These are phyloP conservation scores for Golubevia pallescens DNA, from an alignment of 1,284 basidiomycete species.

Conservation along the genomic window DNA sequence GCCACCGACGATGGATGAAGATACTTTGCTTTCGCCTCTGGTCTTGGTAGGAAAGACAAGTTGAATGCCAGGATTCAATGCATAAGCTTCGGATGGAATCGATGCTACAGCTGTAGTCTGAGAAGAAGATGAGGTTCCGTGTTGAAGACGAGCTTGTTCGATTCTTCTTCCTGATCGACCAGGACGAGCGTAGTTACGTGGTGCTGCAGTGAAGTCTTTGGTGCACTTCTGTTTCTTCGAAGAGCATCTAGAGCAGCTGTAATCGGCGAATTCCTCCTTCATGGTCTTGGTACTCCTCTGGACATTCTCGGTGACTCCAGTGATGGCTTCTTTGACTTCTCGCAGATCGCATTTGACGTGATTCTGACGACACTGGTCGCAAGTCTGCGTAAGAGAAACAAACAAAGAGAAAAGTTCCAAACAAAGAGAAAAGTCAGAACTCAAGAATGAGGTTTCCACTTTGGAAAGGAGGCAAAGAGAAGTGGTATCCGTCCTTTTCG, in stretches of 20 bases:
- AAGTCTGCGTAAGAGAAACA: conserved; percentile 32
- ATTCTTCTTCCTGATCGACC: conserved; percentile 57
- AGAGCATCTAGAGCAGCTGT: conserved; percentile 40
- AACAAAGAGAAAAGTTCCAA: conserved; percentile 4
- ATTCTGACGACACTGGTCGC: conserved; percentile 51
- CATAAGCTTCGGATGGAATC: no score
- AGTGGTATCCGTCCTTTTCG: no score
- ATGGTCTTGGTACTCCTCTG: conserved; percentile 14
- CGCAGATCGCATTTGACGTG: conserved; percentile 50
- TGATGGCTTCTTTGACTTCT: conserved; percentile 16
- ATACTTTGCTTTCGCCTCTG: neutral
- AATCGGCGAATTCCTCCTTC: conserved; percentile 17
- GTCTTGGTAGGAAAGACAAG: neutral
- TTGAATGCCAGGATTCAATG: conserved; percentile 10
- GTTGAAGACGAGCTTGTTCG: conserved; percentile 34
- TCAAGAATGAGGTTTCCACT: no score
- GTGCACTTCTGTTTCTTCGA: conserved; percentile 43
- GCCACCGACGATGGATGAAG: conserved; percentile 37
- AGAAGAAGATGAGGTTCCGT: neutral
- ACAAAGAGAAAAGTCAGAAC: no score
- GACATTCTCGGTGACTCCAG: conserved; percentile 14
- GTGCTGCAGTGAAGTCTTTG: conserved; percentile 42
- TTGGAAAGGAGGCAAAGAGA: neutral
- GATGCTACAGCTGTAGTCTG: conserved; percentile 17
- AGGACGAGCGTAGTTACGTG: conserved; percentile 45